phyloP scores from a whole-genome alignment of 225 moss, liverwort and hornwort genomes.

The Asterella californica region DNA sequence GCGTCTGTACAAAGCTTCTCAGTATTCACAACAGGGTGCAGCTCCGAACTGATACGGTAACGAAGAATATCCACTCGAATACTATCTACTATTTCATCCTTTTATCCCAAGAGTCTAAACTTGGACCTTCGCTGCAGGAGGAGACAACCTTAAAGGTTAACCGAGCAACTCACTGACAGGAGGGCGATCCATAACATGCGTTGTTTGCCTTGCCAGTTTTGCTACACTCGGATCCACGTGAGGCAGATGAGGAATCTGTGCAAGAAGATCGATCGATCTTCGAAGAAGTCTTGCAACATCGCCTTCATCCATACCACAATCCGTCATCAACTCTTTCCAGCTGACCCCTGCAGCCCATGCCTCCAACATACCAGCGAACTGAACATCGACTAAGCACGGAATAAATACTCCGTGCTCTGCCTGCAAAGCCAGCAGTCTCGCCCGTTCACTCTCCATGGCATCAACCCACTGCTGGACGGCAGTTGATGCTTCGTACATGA shows the following conservation, averaged over 20 bases:
- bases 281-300: constrained; percentile 94
- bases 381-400: constrained; percentile 64
- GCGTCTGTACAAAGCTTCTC: constrained; percentile 14
- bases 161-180: constrained; percentile 93
- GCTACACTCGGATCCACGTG: constrained; percentile 68
- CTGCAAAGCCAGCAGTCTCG: constrained; percentile 62
- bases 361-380: constrained; percentile 92
- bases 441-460: constrained; percentile 54
- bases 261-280: constrained; percentile 86
- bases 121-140: background rate
- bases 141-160: constrained; percentile 15
- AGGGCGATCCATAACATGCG: constrained; percentile 88
- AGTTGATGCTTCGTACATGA: constrained; percentile 68
- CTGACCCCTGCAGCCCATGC: constrained; percentile 96
- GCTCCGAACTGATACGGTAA: background rate
- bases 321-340: constrained; percentile 92
- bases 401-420: constrained; percentile 69
- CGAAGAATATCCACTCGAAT: background rate
- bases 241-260: constrained; percentile 92
- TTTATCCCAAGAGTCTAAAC: background rate
- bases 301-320: constrained; percentile 93
- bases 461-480: constrained; percentile 70
- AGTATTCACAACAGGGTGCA: constrained; percentile 13
- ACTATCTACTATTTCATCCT: background rate
- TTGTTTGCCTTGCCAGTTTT: constrained; percentile 65